These are phyloP conservation scores for Candida caryicola DNA, from an alignment of 805 yeast species.

Conservation along the genomic window DNA sequence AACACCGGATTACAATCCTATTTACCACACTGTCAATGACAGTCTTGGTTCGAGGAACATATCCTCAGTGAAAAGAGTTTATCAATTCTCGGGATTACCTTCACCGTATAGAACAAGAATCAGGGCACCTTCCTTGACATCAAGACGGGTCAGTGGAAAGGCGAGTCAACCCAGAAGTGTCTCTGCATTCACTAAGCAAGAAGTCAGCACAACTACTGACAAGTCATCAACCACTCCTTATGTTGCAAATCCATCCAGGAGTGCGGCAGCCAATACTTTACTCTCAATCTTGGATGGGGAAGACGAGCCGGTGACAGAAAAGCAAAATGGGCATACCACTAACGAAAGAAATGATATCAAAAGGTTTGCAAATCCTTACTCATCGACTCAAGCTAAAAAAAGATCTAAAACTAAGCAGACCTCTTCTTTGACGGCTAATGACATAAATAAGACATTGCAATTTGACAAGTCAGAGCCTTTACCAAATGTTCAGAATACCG, in stretches of 20 bases:
- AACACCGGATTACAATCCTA: constrained; percentile 40
- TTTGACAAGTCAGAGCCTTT: constrained; percentile 31
- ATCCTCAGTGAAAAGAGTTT: constrained; percentile 41
- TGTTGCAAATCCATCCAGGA: constrained; percentile 19
- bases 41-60: constrained; percentile 19
- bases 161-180: background rate
- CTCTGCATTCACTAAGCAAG: constrained; percentile 3
- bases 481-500: too few species aligned
- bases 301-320: background rate
- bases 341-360: constrained; percentile 2
- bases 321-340: background rate
- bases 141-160: background rate
- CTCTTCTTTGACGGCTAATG: constrained; percentile 26
- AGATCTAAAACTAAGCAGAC: constrained; percentile 7
- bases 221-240: background rate
- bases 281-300: constrained; percentile 36
- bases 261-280: constrained; percentile 38
- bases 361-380: constrained; percentile 12
- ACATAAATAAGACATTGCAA: constrained; percentile 34
- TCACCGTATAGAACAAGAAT: constrained; percentile 43
- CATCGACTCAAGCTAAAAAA: constrained; percentile 7
- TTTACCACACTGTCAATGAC: constrained; percentile 32
- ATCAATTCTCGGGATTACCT: constrained; percentile 45
- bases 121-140: constrained; percentile 23
- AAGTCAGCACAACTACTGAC: constrained; percentile 1